Conservation (phyloP, 495 filamentous ascomycete species). For the Aeminium ludgeri region DNA sequence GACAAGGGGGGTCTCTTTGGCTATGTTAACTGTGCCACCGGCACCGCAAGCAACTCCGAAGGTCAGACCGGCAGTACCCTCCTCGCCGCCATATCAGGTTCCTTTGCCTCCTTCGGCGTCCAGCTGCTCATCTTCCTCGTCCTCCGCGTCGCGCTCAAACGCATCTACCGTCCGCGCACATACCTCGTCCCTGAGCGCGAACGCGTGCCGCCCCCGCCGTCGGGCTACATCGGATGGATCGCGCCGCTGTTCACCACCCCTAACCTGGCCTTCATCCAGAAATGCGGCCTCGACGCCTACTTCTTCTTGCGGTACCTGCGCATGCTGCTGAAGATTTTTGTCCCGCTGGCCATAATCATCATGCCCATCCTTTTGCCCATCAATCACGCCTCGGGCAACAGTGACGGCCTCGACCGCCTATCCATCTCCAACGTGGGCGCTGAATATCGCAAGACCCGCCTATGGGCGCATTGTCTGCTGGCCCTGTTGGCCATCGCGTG, state of each 20-base stretch:
- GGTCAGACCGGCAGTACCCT: slow-evolving; percentile 42
- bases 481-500: slow-evolving; percentile 67
- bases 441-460: slow-evolving; percentile 43
- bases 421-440: slow-evolving; percentile 85
- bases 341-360: slow-evolving; percentile 61
- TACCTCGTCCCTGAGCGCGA: slow-evolving; percentile 83
- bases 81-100: slow-evolving; percentile 55
- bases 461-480: slow-evolving; percentile 79
- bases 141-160: slow-evolving; percentile 56
- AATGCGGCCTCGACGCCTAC: slow-evolving; percentile 92
- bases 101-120: slow-evolving; percentile 57
- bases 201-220: slow-evolving; percentile 53
- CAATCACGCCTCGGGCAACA: slow-evolving; percentile 35
- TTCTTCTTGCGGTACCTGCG: slow-evolving; percentile 93
- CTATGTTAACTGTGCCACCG: slow-evolving; percentile 7
- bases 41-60: slow-evolving; percentile 20
- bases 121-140: slow-evolving; percentile 63
- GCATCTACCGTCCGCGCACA: slow-evolving; percentile 86
- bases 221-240: slow-evolving; percentile 53
- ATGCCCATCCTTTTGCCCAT: slow-evolving; percentile 76
- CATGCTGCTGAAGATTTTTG: slow-evolving; percentile 81
- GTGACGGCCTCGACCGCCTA: slow-evolving; percentile 55
- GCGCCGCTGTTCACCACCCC: slow-evolving; percentile 55
- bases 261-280: slow-evolving; percentile 79
- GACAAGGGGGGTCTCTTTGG: background rate